Evolutionary conservation across 78 protist species (phyloP).

Genomic region (Dictyostelium discoideum): DNA sequence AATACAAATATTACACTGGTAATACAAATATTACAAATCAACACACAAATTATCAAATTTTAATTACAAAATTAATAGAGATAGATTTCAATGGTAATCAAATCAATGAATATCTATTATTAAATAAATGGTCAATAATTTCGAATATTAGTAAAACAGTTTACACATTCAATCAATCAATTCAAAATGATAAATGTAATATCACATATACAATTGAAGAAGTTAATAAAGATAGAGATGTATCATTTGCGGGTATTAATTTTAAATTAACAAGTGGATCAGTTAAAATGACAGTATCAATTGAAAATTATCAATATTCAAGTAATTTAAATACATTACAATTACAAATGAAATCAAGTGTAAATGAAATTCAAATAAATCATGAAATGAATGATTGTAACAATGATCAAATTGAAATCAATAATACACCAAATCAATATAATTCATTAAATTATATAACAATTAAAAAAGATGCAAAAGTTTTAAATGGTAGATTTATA

Average conservation of each 20-base stretch:
- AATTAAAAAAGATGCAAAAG: constrained; percentile 8
- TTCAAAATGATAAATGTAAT: not conserved
- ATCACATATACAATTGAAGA: not conserved
- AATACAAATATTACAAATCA: not conserved
- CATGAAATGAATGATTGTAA: not conserved
- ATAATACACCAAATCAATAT: not conserved
- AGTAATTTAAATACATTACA: not conserved
- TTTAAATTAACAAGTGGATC: not conserved
- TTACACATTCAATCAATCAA: not conserved
- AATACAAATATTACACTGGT: not conserved
- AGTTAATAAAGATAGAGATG: not conserved
- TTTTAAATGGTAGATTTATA: not conserved
- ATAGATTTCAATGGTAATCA: not conserved
- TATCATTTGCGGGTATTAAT: not conserved
- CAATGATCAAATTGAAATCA: not conserved
- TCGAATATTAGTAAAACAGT: not conserved
- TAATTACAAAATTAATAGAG: not conserved
- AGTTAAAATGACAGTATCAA: not conserved
- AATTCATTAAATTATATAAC: not conserved
- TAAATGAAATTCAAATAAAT: not conserved
- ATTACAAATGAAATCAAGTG: not conserved
- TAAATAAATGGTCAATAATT: not conserved
- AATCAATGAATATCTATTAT: not conserved
- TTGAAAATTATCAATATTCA: not conserved
- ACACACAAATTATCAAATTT: constrained; percentile 5